These are phyloP conservation scores for Fusarium sp. DNA, from an alignment of 2,329 filamentous ascomycete species.

Conservation along the genomic window DNA sequence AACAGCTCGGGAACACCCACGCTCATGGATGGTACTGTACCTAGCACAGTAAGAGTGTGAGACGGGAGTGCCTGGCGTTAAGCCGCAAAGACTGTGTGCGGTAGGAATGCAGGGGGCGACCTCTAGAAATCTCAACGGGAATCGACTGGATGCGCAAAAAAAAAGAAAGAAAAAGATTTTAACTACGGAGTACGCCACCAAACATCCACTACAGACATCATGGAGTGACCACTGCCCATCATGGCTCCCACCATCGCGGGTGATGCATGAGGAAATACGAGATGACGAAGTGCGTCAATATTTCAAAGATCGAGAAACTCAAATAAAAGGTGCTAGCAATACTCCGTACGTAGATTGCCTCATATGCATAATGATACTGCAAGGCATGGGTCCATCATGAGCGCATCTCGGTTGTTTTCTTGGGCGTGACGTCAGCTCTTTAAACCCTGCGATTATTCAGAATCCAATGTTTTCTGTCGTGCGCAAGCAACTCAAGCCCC, in stretches of 20 bases:
- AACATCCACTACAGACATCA: slow-evolving; percentile 13
- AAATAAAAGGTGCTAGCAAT: slow-evolving; percentile 6
- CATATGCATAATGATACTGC: slow-evolving; percentile 6
- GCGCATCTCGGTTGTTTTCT: slow-evolving; percentile 25
- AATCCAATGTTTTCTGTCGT: slow-evolving; percentile 19
- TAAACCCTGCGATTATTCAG: slow-evolving; percentile 8
- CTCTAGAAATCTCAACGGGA: slow-evolving; percentile 10
- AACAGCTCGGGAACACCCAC: slow-evolving; percentile 18
- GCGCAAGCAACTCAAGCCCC: slow-evolving; percentile 17
- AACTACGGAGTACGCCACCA: slow-evolving; percentile 7
- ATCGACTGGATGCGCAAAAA: slow-evolving; percentile 8
- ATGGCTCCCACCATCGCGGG: slow-evolving; percentile 9
- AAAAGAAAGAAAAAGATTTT: slow-evolving; percentile 15
- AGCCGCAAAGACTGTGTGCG: slow-evolving; percentile 24
- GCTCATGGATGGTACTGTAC: slow-evolving; percentile 11
- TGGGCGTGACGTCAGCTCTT: slow-evolving; percentile 43
- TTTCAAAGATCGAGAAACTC: slow-evolving; percentile 17
- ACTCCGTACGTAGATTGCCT: slow-evolving; percentile 14
- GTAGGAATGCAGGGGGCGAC: slow-evolving; percentile 40
- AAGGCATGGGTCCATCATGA: slow-evolving; percentile 17
- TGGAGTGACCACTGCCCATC: background rate
- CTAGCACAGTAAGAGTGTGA: slow-evolving; percentile 11
- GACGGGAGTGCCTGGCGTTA: slow-evolving; percentile 39
- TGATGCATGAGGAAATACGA: slow-evolving; percentile 18
- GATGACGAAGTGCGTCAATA: slow-evolving; percentile 16